Conservation (phyloP, 495 filamentous ascomycete genomes). For the Aspergillus affinis region DNA sequence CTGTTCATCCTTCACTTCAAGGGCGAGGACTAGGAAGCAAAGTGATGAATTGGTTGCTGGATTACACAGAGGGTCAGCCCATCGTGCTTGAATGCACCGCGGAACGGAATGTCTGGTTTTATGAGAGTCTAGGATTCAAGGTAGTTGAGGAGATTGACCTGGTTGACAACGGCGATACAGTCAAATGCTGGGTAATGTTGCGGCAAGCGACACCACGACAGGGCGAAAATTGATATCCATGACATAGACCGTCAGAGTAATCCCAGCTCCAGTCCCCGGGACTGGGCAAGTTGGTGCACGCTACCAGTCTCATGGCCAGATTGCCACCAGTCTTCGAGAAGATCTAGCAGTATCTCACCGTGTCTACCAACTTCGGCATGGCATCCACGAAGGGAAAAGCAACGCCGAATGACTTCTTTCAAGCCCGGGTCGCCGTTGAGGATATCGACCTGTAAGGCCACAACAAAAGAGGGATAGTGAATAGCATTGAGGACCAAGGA, state of each 20-base stretch:
- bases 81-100: slow-evolving; percentile 29
- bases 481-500: slow-evolving; percentile 31
- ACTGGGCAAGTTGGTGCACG: slow-evolving; percentile 28
- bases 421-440: slow-evolving; percentile 22
- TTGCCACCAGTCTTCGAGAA: slow-evolving; percentile 36
- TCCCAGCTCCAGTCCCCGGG: slow-evolving; percentile 30
- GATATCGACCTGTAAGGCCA: slow-evolving; percentile 26
- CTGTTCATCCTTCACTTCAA: slow-evolving; percentile 32
- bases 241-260: slow-evolving; percentile 23
- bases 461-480: slow-evolving; percentile 29
- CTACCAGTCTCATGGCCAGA: slow-evolving; percentile 13
- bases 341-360: slow-evolving; percentile 20
- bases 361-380: background rate
- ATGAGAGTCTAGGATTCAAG: slow-evolving; percentile 27
- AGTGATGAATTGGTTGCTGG: slow-evolving; percentile 20
- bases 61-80: slow-evolving; percentile 15
- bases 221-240: background rate
- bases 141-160: slow-evolving; percentile 26
- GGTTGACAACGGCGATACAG: slow-evolving; percentile 15
- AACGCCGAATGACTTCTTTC: slow-evolving; percentile 20
- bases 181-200: slow-evolving; percentile 33
- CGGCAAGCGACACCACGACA: slow-evolving; percentile 1
- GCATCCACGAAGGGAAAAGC: background rate
- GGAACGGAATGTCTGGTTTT: slow-evolving; percentile 27
- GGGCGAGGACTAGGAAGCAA: slow-evolving; percentile 24